Evolutionary conservation across 1,139 yeast genomes (phyloP).

Genomic region (Candida glucosophila): DNA sequence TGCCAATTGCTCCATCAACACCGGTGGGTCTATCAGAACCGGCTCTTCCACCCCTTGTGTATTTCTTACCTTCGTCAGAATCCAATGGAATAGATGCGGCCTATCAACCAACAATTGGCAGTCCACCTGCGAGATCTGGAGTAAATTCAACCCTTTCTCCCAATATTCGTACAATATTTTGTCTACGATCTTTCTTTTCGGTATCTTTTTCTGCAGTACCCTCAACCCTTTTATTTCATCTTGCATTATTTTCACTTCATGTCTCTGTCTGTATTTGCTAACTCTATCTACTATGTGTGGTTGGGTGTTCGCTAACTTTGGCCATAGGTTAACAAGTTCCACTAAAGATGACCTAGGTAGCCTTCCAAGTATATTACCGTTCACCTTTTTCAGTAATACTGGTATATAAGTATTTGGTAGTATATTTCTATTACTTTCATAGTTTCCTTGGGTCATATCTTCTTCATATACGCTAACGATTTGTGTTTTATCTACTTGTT

Average conservation of each 20-base stretch:
- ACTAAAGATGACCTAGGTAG: constrained; percentile 27
- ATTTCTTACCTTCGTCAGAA: constrained; percentile 45
- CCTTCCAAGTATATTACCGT: constrained; percentile 16
- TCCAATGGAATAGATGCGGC: constrained; percentile 48
- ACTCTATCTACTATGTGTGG: constrained; percentile 17
- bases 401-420: constrained; percentile 37
- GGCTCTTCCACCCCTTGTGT: constrained; percentile 23
- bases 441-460: too few relatives aligned
- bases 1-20: constrained; percentile 41
- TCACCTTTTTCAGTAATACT: constrained; percentile 15
- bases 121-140: constrained; percentile 69
- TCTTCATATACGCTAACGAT: too few relatives aligned
- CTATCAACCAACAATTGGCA: constrained; percentile 54
- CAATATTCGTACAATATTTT: constrained; percentile 47
- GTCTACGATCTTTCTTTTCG: constrained; percentile 43
- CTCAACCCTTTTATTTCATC: constrained; percentile 11
- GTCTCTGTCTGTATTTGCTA: constrained; percentile 9
- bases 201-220: constrained; percentile 7
- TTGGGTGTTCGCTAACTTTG: constrained; percentile 27
- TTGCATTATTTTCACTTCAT: constrained; percentile 9
- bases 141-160: constrained; percentile 54
- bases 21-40: constrained; percentile 31
- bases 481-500: too few relatives aligned
- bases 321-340: constrained; percentile 29
- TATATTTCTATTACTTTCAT: constrained; percentile 16